Conservation (phyloP, 2,329 filamentous ascomycete species). For the Biscogniauxia marginata region DNA sequence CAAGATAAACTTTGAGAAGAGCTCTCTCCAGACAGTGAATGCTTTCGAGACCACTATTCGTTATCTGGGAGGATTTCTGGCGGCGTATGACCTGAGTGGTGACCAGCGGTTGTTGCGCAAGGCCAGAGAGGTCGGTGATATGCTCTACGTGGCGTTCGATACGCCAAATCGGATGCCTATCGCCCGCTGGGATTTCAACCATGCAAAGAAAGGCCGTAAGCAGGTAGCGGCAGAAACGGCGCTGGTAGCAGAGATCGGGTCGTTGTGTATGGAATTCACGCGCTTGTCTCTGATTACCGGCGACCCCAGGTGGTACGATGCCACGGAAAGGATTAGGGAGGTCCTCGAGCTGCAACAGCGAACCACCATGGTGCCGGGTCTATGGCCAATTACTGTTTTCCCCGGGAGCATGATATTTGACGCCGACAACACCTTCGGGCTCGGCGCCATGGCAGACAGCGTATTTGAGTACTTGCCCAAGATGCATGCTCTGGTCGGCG, state of each 20-base stretch:
- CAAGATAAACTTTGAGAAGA: constrained; percentile 43
- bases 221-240: constrained; percentile 21
- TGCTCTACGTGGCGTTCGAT: constrained; percentile 35
- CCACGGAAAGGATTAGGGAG: constrained; percentile 29
- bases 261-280: constrained; percentile 34
- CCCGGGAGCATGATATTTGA: constrained; percentile 48
- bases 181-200: constrained; percentile 25
- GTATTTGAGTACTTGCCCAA: constrained; percentile 54
- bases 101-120: constrained; percentile 37
- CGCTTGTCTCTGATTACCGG: constrained; percentile 32
- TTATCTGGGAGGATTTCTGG: constrained; percentile 31
- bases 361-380: constrained; percentile 42
- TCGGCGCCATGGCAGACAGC: constrained; percentile 39
- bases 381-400: constrained; percentile 69
- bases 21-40: constrained; percentile 29
- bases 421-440: constrained; percentile 31
- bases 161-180: constrained; percentile 34
- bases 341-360: constrained; percentile 24
- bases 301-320: constrained; percentile 33
- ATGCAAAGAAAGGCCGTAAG: constrained; percentile 20
- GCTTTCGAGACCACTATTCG: constrained; percentile 41
- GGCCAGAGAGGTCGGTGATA: constrained; percentile 39
- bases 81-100: constrained; percentile 38
- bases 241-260: constrained; percentile 32
- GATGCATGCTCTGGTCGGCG: constrained; percentile 55